Base-by-base conservation (phyloP, 768 basidiomycete species). In the Trametes maxima region DNA sequence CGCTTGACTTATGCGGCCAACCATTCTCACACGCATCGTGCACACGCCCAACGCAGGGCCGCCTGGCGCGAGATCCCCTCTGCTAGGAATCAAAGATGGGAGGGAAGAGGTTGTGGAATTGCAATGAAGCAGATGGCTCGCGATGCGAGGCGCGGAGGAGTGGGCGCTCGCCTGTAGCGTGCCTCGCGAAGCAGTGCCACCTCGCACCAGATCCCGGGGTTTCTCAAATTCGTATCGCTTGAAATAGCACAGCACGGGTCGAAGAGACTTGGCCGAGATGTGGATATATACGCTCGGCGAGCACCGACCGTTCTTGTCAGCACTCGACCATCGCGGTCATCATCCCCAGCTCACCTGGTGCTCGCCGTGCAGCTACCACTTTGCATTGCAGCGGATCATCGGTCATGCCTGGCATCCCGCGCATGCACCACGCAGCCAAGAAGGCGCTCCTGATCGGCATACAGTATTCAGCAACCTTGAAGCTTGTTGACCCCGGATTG, bases 391-490 rank as follows among this genome's bases (percentile, higher is more conserved):
- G 24, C n/a, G 16, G 19, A 28, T 40, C n/a, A n/a, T n/a, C 42
- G 57, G 43, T 40, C 57, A 35, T 42, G 39, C 48, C 33, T 43
- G 40, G 28, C 36, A 10, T 46, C 43, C 19, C 54, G 28, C 47
- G 19, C 17, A 33, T n/a, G 21, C 22, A 49, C n/a, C 48, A 49
- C 19, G 19, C 24, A 17, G 48, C 36, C 40, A 61, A 55, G 59
- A 61, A 55, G 53, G 59, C 59, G 3, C 47, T 61, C 19, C 54
- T 61, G 13, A 55, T 66, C 25, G 67, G 62, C 0, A 43, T 68
- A 0, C 24, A 55, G 35, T 68, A 68, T 42, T 42, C 45, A 25
- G 17, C 57, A 7, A 59, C 36, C 13, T 39, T 64, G 52, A 47
- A 36, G 17, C 25, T 17, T 8, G 17, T 54, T 14, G 19, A 55